These are phyloP conservation scores for Fusarium begoniae DNA, from an alignment of 2,329 filamentous ascomycete genomes.

Conservation along the genomic window DNA sequence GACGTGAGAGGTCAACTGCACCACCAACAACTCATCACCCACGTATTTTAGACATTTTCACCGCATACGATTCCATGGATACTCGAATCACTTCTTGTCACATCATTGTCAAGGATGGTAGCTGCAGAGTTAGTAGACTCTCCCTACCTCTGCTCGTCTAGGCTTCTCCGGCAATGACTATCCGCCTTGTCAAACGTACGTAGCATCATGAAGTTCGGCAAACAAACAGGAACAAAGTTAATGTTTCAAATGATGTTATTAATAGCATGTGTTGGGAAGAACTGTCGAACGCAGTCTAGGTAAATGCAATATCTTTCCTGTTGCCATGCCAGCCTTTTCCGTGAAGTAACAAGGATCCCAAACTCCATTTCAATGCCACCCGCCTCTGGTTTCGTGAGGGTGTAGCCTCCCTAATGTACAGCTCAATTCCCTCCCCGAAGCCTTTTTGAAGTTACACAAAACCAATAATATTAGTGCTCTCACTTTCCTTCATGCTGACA, in stretches of 20 bases:
- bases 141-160: background rate
- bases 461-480: background rate
- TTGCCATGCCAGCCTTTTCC: constrained; percentile 15
- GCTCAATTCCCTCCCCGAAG: background rate
- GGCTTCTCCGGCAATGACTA: background rate
- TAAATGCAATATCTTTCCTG: constrained; percentile 9
- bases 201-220: constrained; percentile 7
- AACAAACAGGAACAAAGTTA: background rate
- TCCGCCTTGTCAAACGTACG: background rate
- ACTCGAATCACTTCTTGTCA: constrained; percentile 14
- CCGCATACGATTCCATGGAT: constrained; percentile 17
- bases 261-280: background rate
- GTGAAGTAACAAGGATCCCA: constrained; percentile 15
- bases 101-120: background rate
- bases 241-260: constrained; percentile 4
- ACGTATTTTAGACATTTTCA: constrained; percentile 16
- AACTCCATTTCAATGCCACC: constrained; percentile 33
- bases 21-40: constrained; percentile 18
- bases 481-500: background rate
- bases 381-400: background rate
- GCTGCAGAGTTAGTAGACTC: constrained; percentile 1
- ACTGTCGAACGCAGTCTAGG: constrained; percentile 4
- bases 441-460: constrained; percentile 9
- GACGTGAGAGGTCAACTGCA: constrained; percentile 28
- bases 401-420: background rate